Conservation (phyloP, 1,284 basidiomycete genomes). For the Rhodotorula mucilaginosa region DNA sequence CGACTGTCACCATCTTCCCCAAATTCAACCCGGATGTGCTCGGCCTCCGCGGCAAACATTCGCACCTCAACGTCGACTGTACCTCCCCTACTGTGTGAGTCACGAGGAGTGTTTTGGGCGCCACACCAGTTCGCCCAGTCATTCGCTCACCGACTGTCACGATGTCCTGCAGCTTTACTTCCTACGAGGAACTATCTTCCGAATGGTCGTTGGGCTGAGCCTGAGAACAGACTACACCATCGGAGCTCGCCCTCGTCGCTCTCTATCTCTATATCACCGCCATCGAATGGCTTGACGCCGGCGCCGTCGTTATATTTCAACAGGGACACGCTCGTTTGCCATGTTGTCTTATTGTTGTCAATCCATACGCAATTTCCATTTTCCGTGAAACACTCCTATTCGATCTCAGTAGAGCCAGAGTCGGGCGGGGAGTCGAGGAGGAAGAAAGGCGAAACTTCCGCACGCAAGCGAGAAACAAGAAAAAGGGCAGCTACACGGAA, state of each 20-base stretch:
- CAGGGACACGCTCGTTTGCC: too few relatives aligned
- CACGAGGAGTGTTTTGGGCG: not conserved
- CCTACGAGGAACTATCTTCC: conserved; percentile 9
- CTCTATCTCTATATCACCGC: too few relatives aligned
- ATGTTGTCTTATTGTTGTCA: too few relatives aligned
- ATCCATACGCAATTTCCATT: too few relatives aligned
- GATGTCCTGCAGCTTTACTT: conserved; percentile 13
- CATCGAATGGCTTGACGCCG: too few relatives aligned
- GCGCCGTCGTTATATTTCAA: too few relatives aligned
- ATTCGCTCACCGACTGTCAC: not conserved
- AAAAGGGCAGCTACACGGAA: not conserved
- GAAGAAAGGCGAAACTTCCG: too few relatives aligned
- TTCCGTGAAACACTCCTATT: too few relatives aligned
- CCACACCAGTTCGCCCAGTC: not conserved
- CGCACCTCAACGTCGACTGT: conserved; percentile 28
- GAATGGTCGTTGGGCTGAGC: conserved; percentile 19
- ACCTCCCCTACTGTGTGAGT: conserved; percentile 27
- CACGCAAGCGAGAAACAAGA: too few relatives aligned
- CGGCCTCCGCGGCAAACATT: conserved; percentile 17
- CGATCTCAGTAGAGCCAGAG: too few relatives aligned
- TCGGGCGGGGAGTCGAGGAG: too few relatives aligned
- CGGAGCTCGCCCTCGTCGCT: too few relatives aligned
- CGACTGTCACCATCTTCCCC: conserved; percentile 34
- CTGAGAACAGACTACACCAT: not conserved
- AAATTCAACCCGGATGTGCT: conserved; percentile 29